Evolutionary conservation across 2,329 filamentous ascomycete species (phyloP).

Genomic region (Penicillium sp.): DNA sequence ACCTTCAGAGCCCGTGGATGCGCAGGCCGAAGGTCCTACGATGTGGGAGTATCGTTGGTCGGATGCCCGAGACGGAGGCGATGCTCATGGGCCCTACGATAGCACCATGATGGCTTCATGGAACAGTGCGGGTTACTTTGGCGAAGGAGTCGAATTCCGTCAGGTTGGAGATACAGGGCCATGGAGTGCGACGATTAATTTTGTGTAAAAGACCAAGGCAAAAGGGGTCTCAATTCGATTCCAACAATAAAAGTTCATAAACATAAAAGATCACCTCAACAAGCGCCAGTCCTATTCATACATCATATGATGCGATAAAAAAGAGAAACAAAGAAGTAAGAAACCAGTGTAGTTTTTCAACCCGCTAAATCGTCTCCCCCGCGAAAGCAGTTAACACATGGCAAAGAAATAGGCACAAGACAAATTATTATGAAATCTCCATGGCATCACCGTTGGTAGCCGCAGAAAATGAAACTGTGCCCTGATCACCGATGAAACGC

Average conservation of each 20-base stretch:
- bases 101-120: conserved; percentile 83
- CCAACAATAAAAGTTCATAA: conserved; percentile 15
- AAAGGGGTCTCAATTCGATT: conserved; percentile 18
- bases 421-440: conserved; percentile 59
- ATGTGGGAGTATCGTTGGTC: conserved; percentile 95
- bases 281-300: conserved; percentile 42
- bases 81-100: conserved; percentile 85
- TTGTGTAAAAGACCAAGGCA: conserved; percentile 45
- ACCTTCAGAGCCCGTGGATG: conserved; percentile 21
- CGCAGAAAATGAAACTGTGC: conserved; percentile 69
- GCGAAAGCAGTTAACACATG: conserved; percentile 13
- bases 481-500: conserved; percentile 85
- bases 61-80: conserved; percentile 77
- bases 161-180: conserved; percentile 55
- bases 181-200: conserved; percentile 56
- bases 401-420: neutral
- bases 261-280: conserved; percentile 25
- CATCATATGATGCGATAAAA: conserved; percentile 33
- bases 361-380: conserved; percentile 14
- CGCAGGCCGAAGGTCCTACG: conserved; percentile 39
- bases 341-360: conserved; percentile 19
- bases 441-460: conserved; percentile 63
- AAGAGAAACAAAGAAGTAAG: conserved; percentile 22
- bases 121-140: conserved; percentile 91
- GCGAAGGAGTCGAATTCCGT: conserved; percentile 77